Conservation (phyloP, 768 basidiomycete genomes). For the Daedaleopsis nitida region DNA sequence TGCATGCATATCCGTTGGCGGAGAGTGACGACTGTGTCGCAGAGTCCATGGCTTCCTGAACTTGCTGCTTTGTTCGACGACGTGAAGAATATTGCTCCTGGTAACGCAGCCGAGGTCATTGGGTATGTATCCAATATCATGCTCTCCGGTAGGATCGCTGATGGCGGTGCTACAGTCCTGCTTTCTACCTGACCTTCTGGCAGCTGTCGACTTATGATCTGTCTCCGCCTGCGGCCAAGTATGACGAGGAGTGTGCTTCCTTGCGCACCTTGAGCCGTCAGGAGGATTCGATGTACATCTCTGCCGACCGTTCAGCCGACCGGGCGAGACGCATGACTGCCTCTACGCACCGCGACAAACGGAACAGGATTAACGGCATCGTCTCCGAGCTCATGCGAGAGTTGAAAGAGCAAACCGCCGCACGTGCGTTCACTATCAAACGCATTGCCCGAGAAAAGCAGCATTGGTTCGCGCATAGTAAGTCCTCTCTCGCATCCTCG, state of each 20-base stretch:
- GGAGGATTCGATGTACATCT: slow-evolving; percentile 62
- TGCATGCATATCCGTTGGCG: background rate
- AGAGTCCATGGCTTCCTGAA: slow-evolving; percentile 83
- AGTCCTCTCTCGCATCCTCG: slow-evolving; percentile 16
- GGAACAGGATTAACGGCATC: slow-evolving; percentile 68
- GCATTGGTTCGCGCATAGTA: slow-evolving; percentile 80
- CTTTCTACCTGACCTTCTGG: slow-evolving; percentile 97
- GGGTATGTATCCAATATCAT: slow-evolving; percentile 53
- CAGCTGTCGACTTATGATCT: slow-evolving; percentile 92
- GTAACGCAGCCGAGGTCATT: slow-evolving; percentile 62
- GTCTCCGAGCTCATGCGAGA: slow-evolving; percentile 64
- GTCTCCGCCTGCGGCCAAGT: slow-evolving; percentile 70
- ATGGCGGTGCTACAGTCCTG: slow-evolving; percentile 56
- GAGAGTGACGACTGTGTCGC: background rate
- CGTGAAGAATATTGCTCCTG: slow-evolving; percentile 70
- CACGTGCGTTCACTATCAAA: slow-evolving; percentile 74
- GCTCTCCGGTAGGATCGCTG: slow-evolving; percentile 10
- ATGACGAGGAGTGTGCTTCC: slow-evolving; percentile 73
- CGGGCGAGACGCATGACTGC: slow-evolving; percentile 60
- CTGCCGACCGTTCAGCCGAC: slow-evolving; percentile 75
- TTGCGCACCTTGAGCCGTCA: slow-evolving; percentile 64
- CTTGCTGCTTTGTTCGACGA: slow-evolving; percentile 75
- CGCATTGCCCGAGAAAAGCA: slow-evolving; percentile 76
- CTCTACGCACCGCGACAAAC: slow-evolving; percentile 55
- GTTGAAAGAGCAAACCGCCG: slow-evolving; percentile 73